A percentile compares a stretch with the other conserved stretches of the same genome.
These are phyloP conservation scores for Trametes sanguinea DNA, from an alignment of 768 basidiomycete genomes.

Conservation along the genomic window DNA sequence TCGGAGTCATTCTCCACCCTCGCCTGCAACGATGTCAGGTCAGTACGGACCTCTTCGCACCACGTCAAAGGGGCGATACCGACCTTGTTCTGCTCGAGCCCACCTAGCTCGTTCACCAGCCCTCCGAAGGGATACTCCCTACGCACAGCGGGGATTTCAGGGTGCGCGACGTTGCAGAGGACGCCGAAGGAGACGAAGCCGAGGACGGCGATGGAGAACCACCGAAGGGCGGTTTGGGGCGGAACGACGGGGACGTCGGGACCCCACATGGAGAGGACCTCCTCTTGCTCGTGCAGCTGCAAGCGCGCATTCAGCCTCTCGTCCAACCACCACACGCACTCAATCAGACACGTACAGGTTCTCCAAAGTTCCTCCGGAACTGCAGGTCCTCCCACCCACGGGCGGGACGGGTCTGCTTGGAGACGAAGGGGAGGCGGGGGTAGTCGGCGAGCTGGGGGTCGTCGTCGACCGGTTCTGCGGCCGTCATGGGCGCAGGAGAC, in stretches of 20 bases:
- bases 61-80: conserved; percentile 24
- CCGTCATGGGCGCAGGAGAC: conserved; percentile 27
- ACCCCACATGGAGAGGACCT: conserved; percentile 85
- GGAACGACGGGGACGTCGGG: conserved; percentile 70
- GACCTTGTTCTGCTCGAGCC: conserved; percentile 78
- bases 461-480: conserved; percentile 30
- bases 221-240: conserved; percentile 60
- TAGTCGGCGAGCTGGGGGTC: conserved; percentile 77
- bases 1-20: conserved; percentile 37
- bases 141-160: conserved; percentile 64
- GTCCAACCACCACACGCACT: conserved; percentile 3
- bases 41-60: not conserved
- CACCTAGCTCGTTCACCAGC: conserved; percentile 75
- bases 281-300: conserved; percentile 80
- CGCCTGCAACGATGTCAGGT: conserved; percentile 32
- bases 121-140: conserved; percentile 80
- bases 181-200: conserved; percentile 69
- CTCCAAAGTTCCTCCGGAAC: conserved; percentile 79
- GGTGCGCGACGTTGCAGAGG: conserved; percentile 56
- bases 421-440: conserved; percentile 68
- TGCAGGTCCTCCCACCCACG: conserved; percentile 76
- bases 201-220: conserved; percentile 60
- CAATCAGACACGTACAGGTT: conserved; percentile 52
- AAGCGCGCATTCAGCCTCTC: conserved; percentile 7
- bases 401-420: conserved; percentile 62